Conservation (phyloP, 2,329 filamentous ascomycete species). For the Alternaria alternata region DNA sequence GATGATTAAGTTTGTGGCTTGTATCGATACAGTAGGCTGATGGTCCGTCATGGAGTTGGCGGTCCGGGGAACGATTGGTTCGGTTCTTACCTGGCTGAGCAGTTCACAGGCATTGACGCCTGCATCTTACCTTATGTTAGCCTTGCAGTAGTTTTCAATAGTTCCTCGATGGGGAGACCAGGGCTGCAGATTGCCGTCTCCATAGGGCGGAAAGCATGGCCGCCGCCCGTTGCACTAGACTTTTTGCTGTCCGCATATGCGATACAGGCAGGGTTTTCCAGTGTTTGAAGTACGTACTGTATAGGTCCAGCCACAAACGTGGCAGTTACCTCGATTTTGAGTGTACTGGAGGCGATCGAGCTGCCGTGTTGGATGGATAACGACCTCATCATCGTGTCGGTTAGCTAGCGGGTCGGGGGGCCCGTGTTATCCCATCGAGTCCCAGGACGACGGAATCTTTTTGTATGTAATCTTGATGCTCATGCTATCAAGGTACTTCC, state of each 20-base stretch:
- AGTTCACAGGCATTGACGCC: conserved; percentile 2
- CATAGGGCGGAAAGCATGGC: conserved; percentile 8
- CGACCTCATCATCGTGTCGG: conserved; percentile 2
- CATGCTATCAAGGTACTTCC: background rate
- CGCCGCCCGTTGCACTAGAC: conserved; percentile 6
- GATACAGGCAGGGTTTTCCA: conserved; percentile 4
- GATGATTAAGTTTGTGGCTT: conserved; percentile 24
- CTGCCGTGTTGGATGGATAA: conserved; percentile 4
- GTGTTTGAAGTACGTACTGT: background rate
- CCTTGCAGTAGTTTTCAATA: conserved; percentile 20
- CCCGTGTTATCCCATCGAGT: background rate
- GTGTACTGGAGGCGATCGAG: background rate
- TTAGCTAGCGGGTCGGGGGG: background rate
- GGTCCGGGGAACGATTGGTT: conserved; percentile 12
- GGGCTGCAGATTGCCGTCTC: conserved; percentile 5
- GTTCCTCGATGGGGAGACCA: conserved; percentile 5
- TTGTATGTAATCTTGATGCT: conserved; percentile 16
- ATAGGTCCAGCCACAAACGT: conserved; percentile 7
- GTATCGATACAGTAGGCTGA: conserved; percentile 17
- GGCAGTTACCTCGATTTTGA: conserved; percentile 2
- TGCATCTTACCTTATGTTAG: conserved; percentile 11
- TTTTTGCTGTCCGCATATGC: conserved; percentile 5
- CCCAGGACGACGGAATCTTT: background rate
- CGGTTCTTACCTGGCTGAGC: conserved; percentile 9
- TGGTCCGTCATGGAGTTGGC: background rate